Evolutionary conservation across 257 asterid species (phyloP).

Genomic region (Ligustrum vulgare): DNA sequence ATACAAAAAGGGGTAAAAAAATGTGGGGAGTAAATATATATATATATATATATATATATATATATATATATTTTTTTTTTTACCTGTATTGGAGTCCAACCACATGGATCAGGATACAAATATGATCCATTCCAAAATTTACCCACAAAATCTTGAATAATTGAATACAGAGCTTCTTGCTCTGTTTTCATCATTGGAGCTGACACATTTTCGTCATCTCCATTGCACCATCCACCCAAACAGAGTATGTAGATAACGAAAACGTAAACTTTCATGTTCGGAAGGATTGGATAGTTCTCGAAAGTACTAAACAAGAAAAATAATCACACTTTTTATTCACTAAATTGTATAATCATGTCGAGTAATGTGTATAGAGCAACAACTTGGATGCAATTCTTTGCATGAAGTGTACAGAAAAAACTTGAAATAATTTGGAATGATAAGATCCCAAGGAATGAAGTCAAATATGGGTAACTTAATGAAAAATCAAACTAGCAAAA

Average conservation of each 20-base stretch:
- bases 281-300: not conserved
- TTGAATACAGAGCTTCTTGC: slow-evolving; percentile 63
- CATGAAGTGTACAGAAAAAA: not conserved
- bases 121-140: slow-evolving; percentile 98
- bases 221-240: slow-evolving; percentile 46
- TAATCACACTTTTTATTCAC: no score
- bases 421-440: not conserved
- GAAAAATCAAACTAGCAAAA: slow-evolving; percentile 5
- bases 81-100: slow-evolving; percentile 98
- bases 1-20: no score
- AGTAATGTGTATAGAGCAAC: no score
- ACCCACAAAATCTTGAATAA: slow-evolving; percentile 89
- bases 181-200: slow-evolving; percentile 77
- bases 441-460: not conserved
- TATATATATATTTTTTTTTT: no score
- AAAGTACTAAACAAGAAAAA: no score
- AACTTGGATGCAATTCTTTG: no score
- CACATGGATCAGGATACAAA: slow-evolving; percentile 98
- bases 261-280: slow-evolving; percentile 39
- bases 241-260: slow-evolving; percentile 29
- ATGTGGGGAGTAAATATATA: no score
- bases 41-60: no score
- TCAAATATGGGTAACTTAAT: slow-evolving; percentile 18
- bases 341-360: no score
- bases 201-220: slow-evolving; percentile 45